Conservation (phyloP, 176 grass and related monocot species). For the Carex cristatella region DNA sequence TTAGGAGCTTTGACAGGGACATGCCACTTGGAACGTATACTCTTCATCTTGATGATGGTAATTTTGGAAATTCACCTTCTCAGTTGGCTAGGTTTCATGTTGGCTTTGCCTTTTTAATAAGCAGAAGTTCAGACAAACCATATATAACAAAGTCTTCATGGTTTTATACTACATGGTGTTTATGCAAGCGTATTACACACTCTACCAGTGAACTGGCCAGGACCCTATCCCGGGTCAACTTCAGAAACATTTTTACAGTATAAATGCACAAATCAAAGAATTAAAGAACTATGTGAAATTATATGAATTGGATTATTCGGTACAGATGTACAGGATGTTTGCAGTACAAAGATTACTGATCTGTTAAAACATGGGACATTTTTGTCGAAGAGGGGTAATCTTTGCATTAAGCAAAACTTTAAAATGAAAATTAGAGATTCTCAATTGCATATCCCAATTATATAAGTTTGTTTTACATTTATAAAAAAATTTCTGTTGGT, state of each 20-base stretch:
- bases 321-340: background rate
- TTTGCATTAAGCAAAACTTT: background rate
- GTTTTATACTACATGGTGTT: background rate
- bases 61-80: background rate
- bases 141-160: background rate
- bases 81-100: background rate
- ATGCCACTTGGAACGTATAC: conserved; percentile 84
- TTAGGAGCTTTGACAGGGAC: conserved; percentile 79
- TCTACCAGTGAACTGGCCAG: background rate
- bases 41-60: conserved; percentile 72
- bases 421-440: background rate
- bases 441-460: background rate
- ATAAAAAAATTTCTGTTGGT: too few species aligned
- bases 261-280: background rate
- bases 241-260: background rate
- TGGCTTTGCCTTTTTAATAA: background rate
- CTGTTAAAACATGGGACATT: background rate
- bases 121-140: background rate
- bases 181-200: background rate
- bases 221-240: background rate
- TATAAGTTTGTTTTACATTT: too few species aligned
- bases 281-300: background rate
- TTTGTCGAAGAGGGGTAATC: background rate
- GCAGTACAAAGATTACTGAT: background rate
- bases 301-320: background rate